Evolutionary conservation across 139 green algal species (phyloP), one percentile per base, ranked within the genome.

Genomic region (Chlorella vulgaris): DNA sequence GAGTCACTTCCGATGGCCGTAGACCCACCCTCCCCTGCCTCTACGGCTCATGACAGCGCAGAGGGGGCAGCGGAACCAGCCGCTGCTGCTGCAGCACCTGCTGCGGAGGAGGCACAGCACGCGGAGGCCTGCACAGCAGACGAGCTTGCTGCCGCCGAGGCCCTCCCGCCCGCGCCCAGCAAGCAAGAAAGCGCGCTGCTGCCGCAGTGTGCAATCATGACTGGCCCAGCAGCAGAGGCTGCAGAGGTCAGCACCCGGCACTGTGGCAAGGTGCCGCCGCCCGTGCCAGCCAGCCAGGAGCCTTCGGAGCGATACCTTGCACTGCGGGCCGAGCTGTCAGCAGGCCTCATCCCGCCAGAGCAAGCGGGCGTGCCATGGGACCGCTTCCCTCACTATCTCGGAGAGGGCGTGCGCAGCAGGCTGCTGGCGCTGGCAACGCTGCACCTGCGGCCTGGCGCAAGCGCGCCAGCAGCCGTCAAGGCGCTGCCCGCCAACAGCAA

Each of bases 401-500:
- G 82, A 0, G 74, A 82, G 47, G 82, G 82, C n/a, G 51, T 60
- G 31, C 58, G 69, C 31, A 58, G 55, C 24, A 63, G 82, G 28
- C 78, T 86, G 47, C 60, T 77, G 28, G 21, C 40, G 7, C 60
- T 86, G 15, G 82, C 82, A 31, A 77, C 82, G 31, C 82, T 86
- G 43, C 74, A 86, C 63, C 58, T 86, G 19, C 39, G 7, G 73
- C 53, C 36, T 50, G 33, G 35, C 53, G 70, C 29, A 13, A 5
- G 36, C 28, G 73, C 19, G 50, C 82, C 82, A 3, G 35, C 62
- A 10, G 74, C 74, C 4, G 61, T 86, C 47, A 40, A 43, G 10
- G 61, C 79, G 39, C 62, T 86, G 50, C 60, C 70, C 0, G 75
- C 73, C 74, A 86, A 86, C 71, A 68, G 50, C 62, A 83, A 86